Base-by-base conservation (phyloP, 495 filamentous ascomycete species). In the Astrothelium subdiscretum region DNA sequence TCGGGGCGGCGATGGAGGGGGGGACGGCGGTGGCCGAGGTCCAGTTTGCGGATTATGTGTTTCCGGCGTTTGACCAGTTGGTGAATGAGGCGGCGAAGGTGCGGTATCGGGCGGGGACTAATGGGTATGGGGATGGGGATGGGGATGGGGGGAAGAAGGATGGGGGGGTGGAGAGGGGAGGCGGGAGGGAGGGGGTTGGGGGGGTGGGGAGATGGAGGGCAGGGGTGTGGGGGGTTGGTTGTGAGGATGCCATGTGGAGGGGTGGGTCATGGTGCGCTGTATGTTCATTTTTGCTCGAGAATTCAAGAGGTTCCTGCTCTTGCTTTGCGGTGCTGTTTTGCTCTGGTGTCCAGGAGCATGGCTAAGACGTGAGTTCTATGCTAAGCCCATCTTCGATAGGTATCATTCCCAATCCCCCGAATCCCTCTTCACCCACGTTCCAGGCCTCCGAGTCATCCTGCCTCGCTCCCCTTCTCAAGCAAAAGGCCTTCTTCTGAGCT, bases 21-120 rank as follows among this genome's bases (percentile, higher is more conserved):
- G 90, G 96, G 88, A 89, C 87, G 59, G 89, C 94, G 0, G 83
- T 98, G 20, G 92, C 95, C 1, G 94, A 98, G 76, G 94, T 98
- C 59, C 94, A 98, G 74, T 98, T 98, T 69, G 95, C 94, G 38
- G 94, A 98, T 74, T 98, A 98, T 73, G 86, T 98, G 44, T 97
- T 87, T 73, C 94, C 94, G 2, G 91, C 94, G 1, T 97, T 97
- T 66, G 94, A 98, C 70, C 94, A 98, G 80, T 80, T 98, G 42
- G 92, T 97, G 65, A 97, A 97, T 70, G 94, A 98, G 74, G 92
- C 91, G 2, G 90, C 91, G 58, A 98, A 97, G 77, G 88, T 89
- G 65, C 78, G 94, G 60, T 98, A 92, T 74, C 80, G 92, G 58
- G 89, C 92, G 71, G 92, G 91, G 0, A 74, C 71, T 2, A 88